Base-by-base conservation (phyloP, 2,329 filamentous ascomycete species). In the Sclerotinia borealis region DNA sequence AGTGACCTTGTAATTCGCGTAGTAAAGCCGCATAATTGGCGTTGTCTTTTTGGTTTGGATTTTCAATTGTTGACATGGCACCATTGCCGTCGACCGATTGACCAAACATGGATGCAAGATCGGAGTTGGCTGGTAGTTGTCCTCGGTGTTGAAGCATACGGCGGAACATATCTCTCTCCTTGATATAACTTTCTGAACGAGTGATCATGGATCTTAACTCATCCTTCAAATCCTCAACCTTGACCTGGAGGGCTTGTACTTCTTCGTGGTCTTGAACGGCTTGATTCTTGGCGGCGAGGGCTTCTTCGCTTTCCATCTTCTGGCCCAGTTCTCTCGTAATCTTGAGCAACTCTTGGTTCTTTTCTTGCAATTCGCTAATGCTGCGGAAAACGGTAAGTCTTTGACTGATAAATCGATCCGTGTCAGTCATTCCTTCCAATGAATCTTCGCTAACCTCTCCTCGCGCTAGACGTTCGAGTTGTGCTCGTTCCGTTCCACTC, bases 141-240 rank as follows among this genome's bases (percentile, higher is more conserved):
- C 86, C 85, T 64, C 86, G 83, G 66, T 95, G 90, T 69, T 93
- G 90, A 36, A 97, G 84, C 80, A 98, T 93, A 59, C 93, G 92
- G 27, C 93, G 88, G 87, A 97, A 98, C 85, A 97, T 97, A 74
- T 99, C 93, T 66, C 95, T 88, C 78, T 99, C 95, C 71, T 92
- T 91, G 74, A 95, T 92, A 75, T 96, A 96, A 75, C 91, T 96
- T 79, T 96, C 91, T 67, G 92, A 90, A 63, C 93, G 91, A 36
- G 89, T 86, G 49, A 89, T 86, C 68, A 96, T 88, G 15, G 90
- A 90, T 69, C 88, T 85, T 59, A 96, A 85, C 74, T 97, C 92
- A 68, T 97, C 93, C 64, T 91, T 87, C 75, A 87, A 93, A 75
- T 89, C 86, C 68, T 88, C 83, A 29, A 96, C 82, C 68, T 92